Base-by-base conservation (phyloP, 148 eudicot species). In the Nepenthes mirabilis region DNA sequence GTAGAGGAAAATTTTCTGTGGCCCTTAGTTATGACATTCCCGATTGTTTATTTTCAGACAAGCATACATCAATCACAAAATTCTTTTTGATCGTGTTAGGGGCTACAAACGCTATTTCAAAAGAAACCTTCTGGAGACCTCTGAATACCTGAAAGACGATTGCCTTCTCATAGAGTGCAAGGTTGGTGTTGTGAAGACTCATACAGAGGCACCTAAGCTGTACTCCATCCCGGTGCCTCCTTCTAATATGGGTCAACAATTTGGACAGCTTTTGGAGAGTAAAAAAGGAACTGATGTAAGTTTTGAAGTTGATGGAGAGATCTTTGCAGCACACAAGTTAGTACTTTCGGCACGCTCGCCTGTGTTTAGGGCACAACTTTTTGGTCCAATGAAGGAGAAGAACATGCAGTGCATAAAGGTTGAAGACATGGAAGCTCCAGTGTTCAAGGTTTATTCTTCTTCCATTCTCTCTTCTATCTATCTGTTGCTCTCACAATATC, bases 331-430 rank as follows among this genome's bases (percentile, higher is more conserved):
- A 33, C 78, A 78, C 59, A 70, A 78, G 47, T 64, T 74, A 63
- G 75, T 78, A 32, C 70, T 78, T 62, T 72, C 78, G 2, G 75
- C 78, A 51, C 78, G 82, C 2, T 78, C 82, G n/a, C 82, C 78
- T 74, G 78, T 78, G 9, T 78, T 78, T 47, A 74, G 53, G 70
- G 82, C 82, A 58, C 82, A 78, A 64, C 73, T 78, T 68, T 74
- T 67, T 74, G 82, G 82, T 51, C 81, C 81, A 36, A 77, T 77
- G 77, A 77, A 70, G 62, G 81, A 77, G 40, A 57, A 58, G 5
- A 59, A 67, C 52, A 70, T 70, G 45, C 37, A 59, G 50, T 52
- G 72, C 54, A 67, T 77, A 52, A 73, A 70, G 59, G 66, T 77
- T n/a, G 74, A 77, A 56, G 81, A 77, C 58, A 77, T 77, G 2